These are phyloP conservation scores for Alternaria solani DNA, from an alignment of 2,329 filamentous ascomycete species.

Conservation along the genomic window DNA sequence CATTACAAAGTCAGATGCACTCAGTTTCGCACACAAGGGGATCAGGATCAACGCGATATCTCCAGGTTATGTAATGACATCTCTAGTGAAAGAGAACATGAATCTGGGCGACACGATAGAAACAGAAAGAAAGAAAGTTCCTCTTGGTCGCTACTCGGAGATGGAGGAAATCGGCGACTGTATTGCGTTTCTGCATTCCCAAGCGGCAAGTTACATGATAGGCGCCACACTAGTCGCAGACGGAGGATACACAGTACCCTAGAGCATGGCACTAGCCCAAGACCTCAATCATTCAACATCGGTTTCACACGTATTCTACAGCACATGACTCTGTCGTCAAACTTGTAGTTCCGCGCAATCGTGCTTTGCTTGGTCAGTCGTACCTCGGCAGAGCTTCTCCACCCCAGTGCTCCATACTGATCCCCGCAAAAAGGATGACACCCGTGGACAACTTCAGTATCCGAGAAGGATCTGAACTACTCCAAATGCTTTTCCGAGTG, in stretches of 20 bases:
- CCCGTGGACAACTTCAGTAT: background rate
- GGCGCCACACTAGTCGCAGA: conserved; percentile 74
- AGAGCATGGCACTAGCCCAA: background rate
- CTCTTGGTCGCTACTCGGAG: conserved; percentile 60
- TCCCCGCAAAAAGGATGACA: background rate
- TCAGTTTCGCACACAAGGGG: conserved; percentile 59
- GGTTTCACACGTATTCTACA: background rate
- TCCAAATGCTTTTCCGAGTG: background rate
- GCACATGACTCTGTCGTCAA: background rate
- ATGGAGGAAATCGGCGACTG: conserved; percentile 75
- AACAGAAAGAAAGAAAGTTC: conserved; percentile 51
- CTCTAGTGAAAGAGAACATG: conserved; percentile 44
- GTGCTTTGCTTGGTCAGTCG: background rate
- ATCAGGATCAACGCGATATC: conserved; percentile 70
- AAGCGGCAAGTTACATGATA: conserved; percentile 76
- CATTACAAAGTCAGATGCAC: conserved; percentile 63
- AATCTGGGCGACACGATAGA: conserved; percentile 40
- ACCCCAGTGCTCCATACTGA: background rate
- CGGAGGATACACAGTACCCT: conserved; percentile 51
- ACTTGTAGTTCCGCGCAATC: background rate
- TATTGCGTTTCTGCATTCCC: conserved; percentile 73
- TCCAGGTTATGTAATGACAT: conserved; percentile 59
- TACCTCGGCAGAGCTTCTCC: conserved; percentile 2
- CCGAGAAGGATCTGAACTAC: background rate
- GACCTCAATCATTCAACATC: background rate